A percentile compares a stretch with the other conserved stretches of the same genome.
Conservation (phyloP, 2,329 filamentous ascomycete genomes). For the Ophiocordyceps camponoti-leonardi region DNA sequence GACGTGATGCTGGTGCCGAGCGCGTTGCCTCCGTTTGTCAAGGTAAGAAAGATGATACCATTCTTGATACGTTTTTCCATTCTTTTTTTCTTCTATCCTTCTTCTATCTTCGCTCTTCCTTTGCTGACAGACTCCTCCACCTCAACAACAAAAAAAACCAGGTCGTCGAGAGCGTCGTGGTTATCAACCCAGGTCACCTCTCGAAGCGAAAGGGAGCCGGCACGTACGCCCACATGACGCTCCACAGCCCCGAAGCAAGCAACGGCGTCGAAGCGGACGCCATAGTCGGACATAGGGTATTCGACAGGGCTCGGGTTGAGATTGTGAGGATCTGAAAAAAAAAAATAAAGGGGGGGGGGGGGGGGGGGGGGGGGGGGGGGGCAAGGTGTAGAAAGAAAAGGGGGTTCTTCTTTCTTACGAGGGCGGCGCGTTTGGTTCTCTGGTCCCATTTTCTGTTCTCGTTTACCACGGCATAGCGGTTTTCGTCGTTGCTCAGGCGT, state of each 20-base stretch:
- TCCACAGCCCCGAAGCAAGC: conserved; percentile 48
- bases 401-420: background rate
- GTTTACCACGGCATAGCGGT: background rate
- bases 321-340: conserved; percentile 56
- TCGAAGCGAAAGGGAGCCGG: conserved; percentile 74
- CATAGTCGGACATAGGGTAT: conserved; percentile 58
- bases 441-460: too few species aligned
- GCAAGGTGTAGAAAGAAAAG: too few species aligned
- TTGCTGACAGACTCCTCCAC: background rate
- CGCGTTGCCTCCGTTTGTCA: conserved; percentile 69
- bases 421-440: background rate
- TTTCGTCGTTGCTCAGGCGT: background rate
- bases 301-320: conserved; percentile 71
- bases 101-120: background rate
- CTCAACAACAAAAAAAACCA: conserved; percentile 18
- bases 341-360: too few species aligned
- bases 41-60: too few species aligned
- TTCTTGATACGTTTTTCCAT: too few species aligned
- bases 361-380: too few species aligned
- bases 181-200: conserved; percentile 77
- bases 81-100: background rate
- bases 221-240: conserved; percentile 65
- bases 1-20: conserved; percentile 77
- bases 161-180: conserved; percentile 80
- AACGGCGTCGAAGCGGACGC: conserved; percentile 33